Percentiles rank a stretch among this genome's conserved stretches.
phyloP scores from a whole-genome alignment of 257 asterid species.

The Solanum habrochaites region DNA sequence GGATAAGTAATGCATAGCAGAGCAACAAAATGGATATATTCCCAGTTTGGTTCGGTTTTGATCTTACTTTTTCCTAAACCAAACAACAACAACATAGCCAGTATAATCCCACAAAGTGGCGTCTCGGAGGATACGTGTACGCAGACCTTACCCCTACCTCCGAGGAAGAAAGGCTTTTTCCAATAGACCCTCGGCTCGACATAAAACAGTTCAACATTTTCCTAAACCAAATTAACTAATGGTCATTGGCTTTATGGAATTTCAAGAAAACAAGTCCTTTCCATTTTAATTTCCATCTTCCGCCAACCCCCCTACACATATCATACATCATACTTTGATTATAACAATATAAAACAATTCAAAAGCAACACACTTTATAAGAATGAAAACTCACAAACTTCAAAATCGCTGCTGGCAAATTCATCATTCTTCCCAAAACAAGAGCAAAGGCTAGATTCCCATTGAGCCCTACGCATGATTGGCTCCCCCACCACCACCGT shows the following conservation, averaged over 20 bases:
- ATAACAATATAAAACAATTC: not conserved
- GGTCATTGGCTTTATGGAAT: not conserved
- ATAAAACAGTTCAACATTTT: not conserved
- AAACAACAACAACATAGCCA: not conserved
- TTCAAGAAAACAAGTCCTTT: not conserved
- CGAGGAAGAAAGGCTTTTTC: not conserved
- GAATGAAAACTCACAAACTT: slow-evolving; percentile 40
- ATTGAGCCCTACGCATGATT: slow-evolving; percentile 21
- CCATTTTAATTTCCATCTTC: not conserved
- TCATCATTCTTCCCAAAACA: slow-evolving; percentile 50
- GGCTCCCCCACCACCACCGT: slow-evolving; percentile 10
- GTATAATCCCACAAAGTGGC: not conserved
- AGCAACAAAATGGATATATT: not conserved
- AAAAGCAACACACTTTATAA: not conserved
- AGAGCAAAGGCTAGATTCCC: slow-evolving; percentile 44
- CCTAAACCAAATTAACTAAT: not conserved
- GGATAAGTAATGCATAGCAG: not conserved
- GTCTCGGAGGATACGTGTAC: not conserved
- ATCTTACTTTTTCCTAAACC: not conserved
- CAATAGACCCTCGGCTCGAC: not conserved
- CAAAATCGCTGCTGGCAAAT: slow-evolving; percentile 52
- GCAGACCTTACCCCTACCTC: not conserved
- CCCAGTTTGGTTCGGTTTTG: not conserved
- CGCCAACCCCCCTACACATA: not conserved
- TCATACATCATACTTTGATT: not conserved